Percentiles rank a stretch among this genome's conserved stretches.
phyloP scores from a whole-genome alignment of 495 filamentous ascomycete genomes.

The Neurospora discreta region DNA sequence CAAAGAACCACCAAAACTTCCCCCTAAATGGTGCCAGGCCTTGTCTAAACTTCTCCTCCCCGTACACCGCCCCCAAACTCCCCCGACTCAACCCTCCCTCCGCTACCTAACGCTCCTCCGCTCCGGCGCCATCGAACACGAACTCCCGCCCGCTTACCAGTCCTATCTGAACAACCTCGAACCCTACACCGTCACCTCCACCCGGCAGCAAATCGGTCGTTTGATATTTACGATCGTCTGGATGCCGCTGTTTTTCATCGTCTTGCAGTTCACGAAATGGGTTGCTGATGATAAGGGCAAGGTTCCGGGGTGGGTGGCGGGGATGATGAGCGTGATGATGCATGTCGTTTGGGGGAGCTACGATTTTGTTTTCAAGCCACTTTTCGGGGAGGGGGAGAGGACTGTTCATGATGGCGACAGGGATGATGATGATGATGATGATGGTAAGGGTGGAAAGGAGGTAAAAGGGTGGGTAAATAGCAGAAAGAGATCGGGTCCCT shows the following conservation, averaged over 20 bases:
- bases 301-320: conserved; percentile 55
- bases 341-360: conserved; percentile 60
- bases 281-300: conserved; percentile 49
- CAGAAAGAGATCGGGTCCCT: neutral
- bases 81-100: conserved; percentile 69
- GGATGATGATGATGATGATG: neutral
- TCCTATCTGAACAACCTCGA: conserved; percentile 53
- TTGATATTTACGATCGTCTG: conserved; percentile 48
- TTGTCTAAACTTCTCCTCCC: conserved; percentile 21
- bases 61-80: conserved; percentile 45
- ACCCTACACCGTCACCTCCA: conserved; percentile 57
- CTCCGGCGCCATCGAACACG: conserved; percentile 65
- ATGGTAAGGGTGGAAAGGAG: neutral
- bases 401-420: conserved; percentile 37
- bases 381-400: conserved; percentile 87
- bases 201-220: conserved; percentile 53
- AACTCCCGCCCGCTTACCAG: conserved; percentile 63
- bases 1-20: conserved; percentile 9
- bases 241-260: conserved; percentile 43
- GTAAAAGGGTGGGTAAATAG: neutral
- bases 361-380: conserved; percentile 50
- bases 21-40: conserved; percentile 9
- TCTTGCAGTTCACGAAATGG: conserved; percentile 31
- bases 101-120: conserved; percentile 72
- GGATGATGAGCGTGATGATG: conserved; percentile 36